These are phyloP conservation scores for Magnusiomyces suaveolens DNA, from an alignment of 1,139 yeast genomes.

Conservation along the genomic window DNA sequence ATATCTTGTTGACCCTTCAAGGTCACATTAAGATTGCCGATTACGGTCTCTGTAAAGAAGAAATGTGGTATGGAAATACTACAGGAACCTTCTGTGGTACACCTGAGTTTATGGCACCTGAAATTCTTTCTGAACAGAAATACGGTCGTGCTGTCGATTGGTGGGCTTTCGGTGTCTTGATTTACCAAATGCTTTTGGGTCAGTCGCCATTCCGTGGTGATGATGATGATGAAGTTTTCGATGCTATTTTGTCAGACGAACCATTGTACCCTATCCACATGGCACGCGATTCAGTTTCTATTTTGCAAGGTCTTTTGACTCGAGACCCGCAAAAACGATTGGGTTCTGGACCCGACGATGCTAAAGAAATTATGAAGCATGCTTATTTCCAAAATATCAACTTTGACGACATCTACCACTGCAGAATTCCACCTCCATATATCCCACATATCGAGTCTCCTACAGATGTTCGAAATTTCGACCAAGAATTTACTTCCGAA, in stretches of 20 bases:
- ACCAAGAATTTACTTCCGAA: conserved; percentile 88
- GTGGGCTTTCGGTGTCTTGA: conserved; percentile 98
- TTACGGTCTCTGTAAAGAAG: conserved; percentile 92
- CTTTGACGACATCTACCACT: conserved; percentile 72
- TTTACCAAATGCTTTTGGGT: conserved; percentile 91
- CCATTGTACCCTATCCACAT: conserved; percentile 96
- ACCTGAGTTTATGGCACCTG: conserved; percentile 99
- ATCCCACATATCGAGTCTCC: conserved; percentile 74
- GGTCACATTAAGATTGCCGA: conserved; percentile 98
- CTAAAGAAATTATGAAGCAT: conserved; percentile 88
- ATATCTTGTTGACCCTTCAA: conserved; percentile 72
- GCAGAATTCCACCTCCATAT: conserved; percentile 60
- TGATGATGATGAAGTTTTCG: conserved; percentile 95
- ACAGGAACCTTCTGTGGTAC: conserved; percentile 98
- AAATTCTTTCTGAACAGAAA: conserved; percentile 81
- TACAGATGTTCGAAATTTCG: conserved; percentile 88
- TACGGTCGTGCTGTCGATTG: conserved; percentile 94
- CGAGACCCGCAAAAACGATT: conserved; percentile 78
- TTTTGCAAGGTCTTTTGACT: conserved; percentile 79
- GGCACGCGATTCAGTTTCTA: conserved; percentile 94
- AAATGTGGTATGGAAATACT: conserved; percentile 84
- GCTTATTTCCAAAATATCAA: conserved; percentile 84
- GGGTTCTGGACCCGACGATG: conserved; percentile 83
- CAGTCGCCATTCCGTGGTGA: conserved; percentile 98
- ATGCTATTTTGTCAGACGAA: conserved; percentile 92